phyloP scores from a whole-genome alignment of 768 basidiomycete genomes.

The Zangia roseola region DNA sequence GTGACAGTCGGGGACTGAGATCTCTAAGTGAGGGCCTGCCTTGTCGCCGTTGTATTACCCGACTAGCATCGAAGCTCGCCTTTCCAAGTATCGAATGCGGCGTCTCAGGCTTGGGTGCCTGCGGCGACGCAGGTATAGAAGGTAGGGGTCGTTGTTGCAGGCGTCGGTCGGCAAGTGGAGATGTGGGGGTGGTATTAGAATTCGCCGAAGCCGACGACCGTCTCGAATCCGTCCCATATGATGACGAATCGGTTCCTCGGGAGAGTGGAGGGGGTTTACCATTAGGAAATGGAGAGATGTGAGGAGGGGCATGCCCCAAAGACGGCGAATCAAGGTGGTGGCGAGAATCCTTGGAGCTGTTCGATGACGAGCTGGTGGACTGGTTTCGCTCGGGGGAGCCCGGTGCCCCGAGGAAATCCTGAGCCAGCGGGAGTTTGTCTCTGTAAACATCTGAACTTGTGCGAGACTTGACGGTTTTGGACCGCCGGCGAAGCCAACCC shows the following conservation, averaged over 20 bases:
- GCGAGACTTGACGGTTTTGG: constrained; percentile 22
- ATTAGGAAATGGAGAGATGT: constrained; percentile 9
- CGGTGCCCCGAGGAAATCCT: constrained; percentile 7
- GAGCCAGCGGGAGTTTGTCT: constrained; percentile 14
- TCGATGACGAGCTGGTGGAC: constrained; percentile 20
- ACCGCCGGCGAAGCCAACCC: constrained; percentile 30
- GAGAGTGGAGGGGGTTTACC: constrained; percentile 12
- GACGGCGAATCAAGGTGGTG: constrained; percentile 18
- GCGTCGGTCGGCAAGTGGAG: constrained; percentile 10
- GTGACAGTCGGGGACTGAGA: background rate
- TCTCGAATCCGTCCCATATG: constrained; percentile 19
- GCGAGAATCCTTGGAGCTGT: constrained; percentile 28
- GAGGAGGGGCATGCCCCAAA: constrained; percentile 5
- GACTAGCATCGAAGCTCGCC: constrained; percentile 18
- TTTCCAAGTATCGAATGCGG: constrained; percentile 20
- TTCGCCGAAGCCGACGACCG: constrained; percentile 22
- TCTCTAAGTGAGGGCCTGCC: constrained; percentile 2
- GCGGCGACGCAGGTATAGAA: constrained; percentile 33
- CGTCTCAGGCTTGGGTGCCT: constrained; percentile 12
- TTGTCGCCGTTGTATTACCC: constrained; percentile 10
- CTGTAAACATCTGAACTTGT: constrained; percentile 19
- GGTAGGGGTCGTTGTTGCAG: constrained; percentile 18
- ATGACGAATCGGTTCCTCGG: background rate
- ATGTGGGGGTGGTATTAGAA: constrained; percentile 8
- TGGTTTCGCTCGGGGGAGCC: constrained; percentile 22